Evolutionary conservation across 257 asterid species (phyloP).

Genomic region (Solanum pimpinellifolium): DNA sequence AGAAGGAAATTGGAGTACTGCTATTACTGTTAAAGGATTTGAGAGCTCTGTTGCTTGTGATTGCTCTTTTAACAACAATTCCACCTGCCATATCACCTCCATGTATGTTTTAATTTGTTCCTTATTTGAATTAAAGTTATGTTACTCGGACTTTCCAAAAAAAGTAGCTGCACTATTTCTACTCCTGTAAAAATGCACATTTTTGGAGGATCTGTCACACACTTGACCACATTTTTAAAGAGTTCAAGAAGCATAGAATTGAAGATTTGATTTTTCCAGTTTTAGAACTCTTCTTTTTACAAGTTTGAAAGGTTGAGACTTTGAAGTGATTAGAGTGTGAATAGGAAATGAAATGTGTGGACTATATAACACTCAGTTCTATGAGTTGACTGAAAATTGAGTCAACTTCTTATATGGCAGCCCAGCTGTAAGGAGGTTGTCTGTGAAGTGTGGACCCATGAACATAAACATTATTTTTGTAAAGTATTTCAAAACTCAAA

Average conservation of each 20-base stretch:
- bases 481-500: not conserved
- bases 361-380: not conserved
- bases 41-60: slow-evolving; percentile 64
- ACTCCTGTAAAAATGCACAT: not conserved
- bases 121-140: not conserved
- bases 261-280: not conserved
- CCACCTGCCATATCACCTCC: slow-evolving; percentile 60
- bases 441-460: slow-evolving; percentile 1
- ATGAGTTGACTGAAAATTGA: slow-evolving; percentile 26
- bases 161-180: not conserved
- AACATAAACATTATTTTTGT: not conserved
- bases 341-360: not conserved
- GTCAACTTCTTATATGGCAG: slow-evolving; percentile 22
- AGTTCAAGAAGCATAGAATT: not conserved
- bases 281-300: not conserved
- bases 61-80: slow-evolving; percentile 43
- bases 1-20: slow-evolving; percentile 66
- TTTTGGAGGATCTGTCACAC: not conserved
- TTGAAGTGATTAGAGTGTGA: not conserved
- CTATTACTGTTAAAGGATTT: slow-evolving; percentile 36
- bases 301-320: not conserved
- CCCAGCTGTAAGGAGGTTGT: slow-evolving; percentile 41
- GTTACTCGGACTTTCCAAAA: not conserved
- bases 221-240: not conserved
- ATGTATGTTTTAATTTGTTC: slow-evolving; percentile 28